Conservation (phyloP, 202 grass and related monocot species). For the Elaeis oleifera region DNA sequence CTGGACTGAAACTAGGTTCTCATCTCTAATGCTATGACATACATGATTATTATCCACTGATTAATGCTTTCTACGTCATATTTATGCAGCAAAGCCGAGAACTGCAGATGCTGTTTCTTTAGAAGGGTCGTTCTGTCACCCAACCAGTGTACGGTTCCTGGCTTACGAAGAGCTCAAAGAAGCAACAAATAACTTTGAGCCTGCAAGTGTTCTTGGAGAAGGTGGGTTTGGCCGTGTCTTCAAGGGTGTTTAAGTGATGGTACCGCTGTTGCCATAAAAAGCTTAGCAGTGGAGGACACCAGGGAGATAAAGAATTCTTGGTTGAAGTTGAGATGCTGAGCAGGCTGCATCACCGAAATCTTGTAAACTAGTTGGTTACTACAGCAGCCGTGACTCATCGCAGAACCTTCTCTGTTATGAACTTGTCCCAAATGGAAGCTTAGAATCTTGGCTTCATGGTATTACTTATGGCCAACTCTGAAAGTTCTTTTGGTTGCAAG, state of each 20-base stretch:
- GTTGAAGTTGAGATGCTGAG: conserved; percentile 99
- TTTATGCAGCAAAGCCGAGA: conserved; percentile 53
- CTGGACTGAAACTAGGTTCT: too few relatives aligned
- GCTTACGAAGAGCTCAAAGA: conserved; percentile 84
- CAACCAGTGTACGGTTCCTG: conserved; percentile 82
- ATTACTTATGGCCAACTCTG: conserved; percentile 22
- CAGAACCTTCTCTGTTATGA: conserved; percentile 95
- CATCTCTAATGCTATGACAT: too few relatives aligned
- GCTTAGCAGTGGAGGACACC: conserved; percentile 76
- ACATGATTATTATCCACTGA: too few relatives aligned
- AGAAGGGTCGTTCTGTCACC: conserved; percentile 66
- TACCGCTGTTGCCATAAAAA: conserved; percentile 92
- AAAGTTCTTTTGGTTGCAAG: conserved; percentile 1
- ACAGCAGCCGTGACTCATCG: conserved; percentile 61
- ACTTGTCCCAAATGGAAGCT: conserved; percentile 91
- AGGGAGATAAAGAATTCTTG: conserved; percentile 94
- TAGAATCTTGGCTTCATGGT: conserved; percentile 99
- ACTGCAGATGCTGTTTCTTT: conserved; percentile 63
- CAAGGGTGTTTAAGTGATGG: conserved; percentile 80
- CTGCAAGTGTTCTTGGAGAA: conserved; percentile 74
- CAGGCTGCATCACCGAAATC: conserved; percentile 94
- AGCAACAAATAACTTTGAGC: conserved; percentile 89
- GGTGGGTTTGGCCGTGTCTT: conserved; percentile 95
- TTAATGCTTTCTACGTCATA: neutral
- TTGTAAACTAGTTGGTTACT: conserved; percentile 97